These are phyloP conservation scores for Cryptococcus sp. DNA, from an alignment of 1,284 basidiomycete genomes.

Conservation along the genomic window DNA sequence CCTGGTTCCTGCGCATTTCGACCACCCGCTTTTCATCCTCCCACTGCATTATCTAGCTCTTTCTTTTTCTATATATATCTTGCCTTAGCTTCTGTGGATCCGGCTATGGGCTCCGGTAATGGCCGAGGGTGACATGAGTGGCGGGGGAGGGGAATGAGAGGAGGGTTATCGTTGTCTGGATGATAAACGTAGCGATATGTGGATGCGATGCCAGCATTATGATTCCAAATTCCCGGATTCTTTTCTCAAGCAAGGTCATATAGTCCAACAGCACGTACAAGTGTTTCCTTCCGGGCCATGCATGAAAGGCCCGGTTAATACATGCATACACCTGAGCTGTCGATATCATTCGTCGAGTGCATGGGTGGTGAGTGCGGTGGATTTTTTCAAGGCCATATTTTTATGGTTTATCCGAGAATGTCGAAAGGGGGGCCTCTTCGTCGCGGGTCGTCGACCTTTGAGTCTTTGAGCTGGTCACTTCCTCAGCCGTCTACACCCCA, in stretches of 20 bases:
- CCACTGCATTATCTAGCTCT: constrained; percentile 7
- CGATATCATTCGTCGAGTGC: background rate
- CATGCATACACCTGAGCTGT: background rate
- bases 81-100: constrained; percentile 1
- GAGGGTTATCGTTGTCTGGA: background rate
- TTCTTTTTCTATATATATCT: background rate
- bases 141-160: background rate
- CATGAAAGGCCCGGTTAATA: no score
- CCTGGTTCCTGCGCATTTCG: background rate
- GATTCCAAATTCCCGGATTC: background rate
- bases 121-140: background rate
- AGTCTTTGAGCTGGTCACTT: background rate
- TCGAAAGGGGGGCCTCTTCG: constrained; percentile 16
- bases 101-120: background rate
- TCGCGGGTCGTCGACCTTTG: constrained; percentile 1
- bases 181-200: constrained; percentile 4
- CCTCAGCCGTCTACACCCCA: background rate
- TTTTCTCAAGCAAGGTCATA: no score
- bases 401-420: constrained; percentile 19
- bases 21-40: background rate
- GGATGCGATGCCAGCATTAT: constrained; percentile 5
- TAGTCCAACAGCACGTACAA: background rate
- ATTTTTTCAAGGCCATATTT: constrained; percentile 10
- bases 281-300: background rate
- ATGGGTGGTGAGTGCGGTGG: background rate